Conservation (phyloP, 352 stramenopile species). For the Pythium myriotylum region DNA sequence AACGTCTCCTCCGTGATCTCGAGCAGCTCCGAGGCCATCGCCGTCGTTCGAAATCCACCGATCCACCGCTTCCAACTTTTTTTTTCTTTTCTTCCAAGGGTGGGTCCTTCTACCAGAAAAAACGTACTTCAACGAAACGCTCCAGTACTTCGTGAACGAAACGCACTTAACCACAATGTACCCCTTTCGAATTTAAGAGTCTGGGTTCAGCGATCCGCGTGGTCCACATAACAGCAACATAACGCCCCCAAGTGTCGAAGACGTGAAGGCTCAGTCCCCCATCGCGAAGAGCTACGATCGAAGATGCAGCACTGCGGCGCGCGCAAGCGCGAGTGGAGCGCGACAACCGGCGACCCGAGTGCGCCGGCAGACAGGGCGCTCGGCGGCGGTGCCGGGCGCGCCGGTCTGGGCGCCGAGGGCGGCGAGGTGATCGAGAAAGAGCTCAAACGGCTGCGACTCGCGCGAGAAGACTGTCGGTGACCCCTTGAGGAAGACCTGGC, state of each 20-base stretch:
- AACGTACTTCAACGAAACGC: no score
- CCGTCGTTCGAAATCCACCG: background rate
- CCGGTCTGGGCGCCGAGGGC: background rate
- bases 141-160: no score
- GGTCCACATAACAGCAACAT: no score
- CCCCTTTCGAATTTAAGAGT: no score
- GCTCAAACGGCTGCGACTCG: constrained; percentile 74
- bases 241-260: no score
- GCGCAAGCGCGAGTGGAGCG: constrained; percentile 45
- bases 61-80: no score
- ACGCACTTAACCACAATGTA: no score
- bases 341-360: background rate
- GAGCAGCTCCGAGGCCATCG: background rate
- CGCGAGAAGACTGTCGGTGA: constrained; percentile 56
- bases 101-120: no score
- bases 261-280: background rate
- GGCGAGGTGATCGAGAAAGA: constrained; percentile 66
- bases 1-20: background rate
- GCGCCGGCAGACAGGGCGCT: background rate
- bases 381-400: constrained; percentile 2
- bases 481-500: no score
- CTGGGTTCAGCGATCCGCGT: no score
- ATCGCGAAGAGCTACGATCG: constrained; percentile 4
- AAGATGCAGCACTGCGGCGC: constrained; percentile 20
- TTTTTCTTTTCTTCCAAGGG: no score